Evolutionary conservation across 2,329 filamentous ascomycete species (phyloP).

Genomic region (Alternaria rosae): DNA sequence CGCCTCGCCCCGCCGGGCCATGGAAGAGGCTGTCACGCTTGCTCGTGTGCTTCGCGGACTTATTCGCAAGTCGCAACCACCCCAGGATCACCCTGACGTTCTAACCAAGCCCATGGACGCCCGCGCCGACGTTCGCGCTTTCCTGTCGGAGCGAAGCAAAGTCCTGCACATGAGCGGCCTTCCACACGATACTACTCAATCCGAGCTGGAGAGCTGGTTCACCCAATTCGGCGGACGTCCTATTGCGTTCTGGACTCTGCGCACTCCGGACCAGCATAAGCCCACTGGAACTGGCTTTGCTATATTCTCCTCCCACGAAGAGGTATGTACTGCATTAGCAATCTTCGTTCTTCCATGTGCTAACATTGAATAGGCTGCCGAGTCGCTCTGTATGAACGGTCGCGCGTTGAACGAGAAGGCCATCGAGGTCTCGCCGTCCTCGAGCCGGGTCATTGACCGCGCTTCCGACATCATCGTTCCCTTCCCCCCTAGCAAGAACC

Average conservation of each 20-base stretch:
- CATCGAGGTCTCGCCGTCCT: conserved; percentile 97
- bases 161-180: conserved; percentile 97
- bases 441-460: conserved; percentile 93
- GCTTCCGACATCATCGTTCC: conserved; percentile 95
- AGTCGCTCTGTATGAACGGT: conserved; percentile 99
- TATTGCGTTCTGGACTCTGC: conserved; percentile 98
- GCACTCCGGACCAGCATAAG: conserved; percentile 98
- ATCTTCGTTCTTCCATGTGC: not conserved
- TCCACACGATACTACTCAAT: conserved; percentile 97
- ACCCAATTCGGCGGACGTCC: conserved; percentile 97
- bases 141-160: conserved; percentile 95
- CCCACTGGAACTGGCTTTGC: conserved; percentile 98
- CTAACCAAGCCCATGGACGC: conserved; percentile 96
- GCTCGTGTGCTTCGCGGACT: conserved; percentile 90
- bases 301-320: conserved; percentile 98
- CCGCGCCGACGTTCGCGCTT: conserved; percentile 92
- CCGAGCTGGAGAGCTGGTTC: conserved; percentile 98
- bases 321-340: conserved; percentile 67
- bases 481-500: conserved; percentile 98
- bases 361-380: conserved; percentile 73
- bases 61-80: conserved; percentile 94
- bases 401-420: conserved; percentile 98
- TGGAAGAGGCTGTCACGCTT: conserved; percentile 96
- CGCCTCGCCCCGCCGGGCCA: conserved; percentile 91
- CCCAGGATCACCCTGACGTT: conserved; percentile 93